Evolutionary conservation across 1,284 basidiomycete species (phyloP), one percentile per base, ranked within the genome.

Genomic region (Sporisorium graminicola): DNA sequence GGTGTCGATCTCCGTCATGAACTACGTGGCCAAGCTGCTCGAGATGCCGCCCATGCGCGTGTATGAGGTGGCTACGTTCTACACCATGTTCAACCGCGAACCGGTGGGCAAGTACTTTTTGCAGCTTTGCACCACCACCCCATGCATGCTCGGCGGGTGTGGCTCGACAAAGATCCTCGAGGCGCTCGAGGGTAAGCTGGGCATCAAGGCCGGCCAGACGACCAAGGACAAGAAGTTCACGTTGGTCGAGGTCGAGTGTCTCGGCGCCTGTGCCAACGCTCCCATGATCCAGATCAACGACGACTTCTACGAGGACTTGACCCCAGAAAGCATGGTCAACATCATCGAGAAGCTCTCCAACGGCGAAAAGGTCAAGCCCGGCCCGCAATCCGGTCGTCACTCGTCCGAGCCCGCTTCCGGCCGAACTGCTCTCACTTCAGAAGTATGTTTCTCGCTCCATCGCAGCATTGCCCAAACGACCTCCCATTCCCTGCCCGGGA

Each of bases 1-100:
- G 94, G 96, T 95, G n/a, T 94, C 92, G 85, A 96, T 99, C 81
- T 94, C 92, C 82, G 95, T 96, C 72, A 99, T 99, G 96, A 98
- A 99, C 88, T 94, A 95, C 82, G 92, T 99, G 52, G 96, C 96
- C 2, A 77, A 83, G 49, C 87, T 96, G 42, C 89, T 99, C 59
- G 94, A 94, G 84, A 94, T 99, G 91, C 94, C 93, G 9, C 93
- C 94, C 60, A 99, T 99, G 97, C 92, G 96, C 20, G 97, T 99
- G 7, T 99, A 99, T 87, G 97, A 99, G 88, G 97, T 99, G 57
- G 96, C 97, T 14, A 97, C 95, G 13, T 99, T 99, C 88, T 99
- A 99, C 87, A 99, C 96, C 78, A 98, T 99, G 96, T 98, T 82
- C 67, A 82, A 84, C 77, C 78, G 80, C 55, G 95, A 97, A 87